Evolutionary conservation across 352 stramenopile species (phyloP), one percentile per base, ranked within the genome.

Genomic region (Phytophthora quininea): DNA sequence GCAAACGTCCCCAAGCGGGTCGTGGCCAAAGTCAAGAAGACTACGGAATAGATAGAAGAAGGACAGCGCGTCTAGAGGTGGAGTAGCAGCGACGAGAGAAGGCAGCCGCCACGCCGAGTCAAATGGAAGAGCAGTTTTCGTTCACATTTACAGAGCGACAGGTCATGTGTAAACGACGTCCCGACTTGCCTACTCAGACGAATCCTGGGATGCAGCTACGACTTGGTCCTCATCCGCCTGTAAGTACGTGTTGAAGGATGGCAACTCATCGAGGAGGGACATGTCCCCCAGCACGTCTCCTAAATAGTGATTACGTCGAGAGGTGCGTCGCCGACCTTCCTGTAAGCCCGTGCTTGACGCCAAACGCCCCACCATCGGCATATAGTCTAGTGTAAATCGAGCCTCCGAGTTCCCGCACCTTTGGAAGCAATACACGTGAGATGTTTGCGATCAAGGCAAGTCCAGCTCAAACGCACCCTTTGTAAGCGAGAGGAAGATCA

Each of bases 221-320:
- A 90, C 86, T 62, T 90, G 69, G 54, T 90, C 82, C 40, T 68
- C 67, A 42, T 66, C 61, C 11, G n/a, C 27, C 57, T 71, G 71
- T 27, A 65, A 38, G 57, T 82, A 88, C 54, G 66, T 68, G 42
- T 77, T 78, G 58, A 81, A 84, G n/a, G 63, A 62, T 59, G 76
- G 74, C 56, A 91, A 65, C 10, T 91, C 75, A 54, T 92, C 85
- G 40, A 91, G 64, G 42, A 90, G 64, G 29, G 66, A 59, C 78
- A 93, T 88, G 71, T 95, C 87, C 7, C 75, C 56, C 45, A 95
- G 69, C 62, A 95, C 76, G 31, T 89, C 84, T 52, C 80, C 67
- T 57, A 95, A 77, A 73, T 95, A 92, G 58, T 92, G 82, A 60
- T 90, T 87, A 45, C 87, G 85, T 35, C 87, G 71, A 11, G 83